These are phyloP conservation scores for Balakata baccata DNA, from an alignment of 345 rosid species.

Conservation along the genomic window DNA sequence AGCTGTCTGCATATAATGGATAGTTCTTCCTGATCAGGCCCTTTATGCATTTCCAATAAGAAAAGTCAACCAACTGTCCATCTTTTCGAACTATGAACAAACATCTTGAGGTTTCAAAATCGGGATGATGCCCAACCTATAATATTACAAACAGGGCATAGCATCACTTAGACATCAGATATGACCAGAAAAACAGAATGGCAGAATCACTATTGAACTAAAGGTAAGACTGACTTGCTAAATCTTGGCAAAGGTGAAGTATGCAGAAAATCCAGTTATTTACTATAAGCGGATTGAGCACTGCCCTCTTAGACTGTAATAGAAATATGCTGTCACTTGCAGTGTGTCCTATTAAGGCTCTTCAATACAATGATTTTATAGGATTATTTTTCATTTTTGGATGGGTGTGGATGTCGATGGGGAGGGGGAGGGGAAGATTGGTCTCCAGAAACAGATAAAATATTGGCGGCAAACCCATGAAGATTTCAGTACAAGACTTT, in stretches of 20 bases:
- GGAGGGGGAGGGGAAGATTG: too few species aligned
- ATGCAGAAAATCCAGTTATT: background rate
- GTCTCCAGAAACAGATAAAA: background rate
- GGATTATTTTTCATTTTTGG: too few species aligned
- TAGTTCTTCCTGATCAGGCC: slow-evolving; percentile 86
- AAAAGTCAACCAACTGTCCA: slow-evolving; percentile 73
- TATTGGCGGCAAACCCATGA: too few species aligned
- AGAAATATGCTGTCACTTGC: background rate
- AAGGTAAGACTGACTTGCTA: background rate
- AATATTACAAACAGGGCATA: slow-evolving; percentile 17
- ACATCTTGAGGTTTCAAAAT: slow-evolving; percentile 70
- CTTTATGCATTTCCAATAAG: slow-evolving; percentile 97
- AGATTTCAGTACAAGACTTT: background rate
- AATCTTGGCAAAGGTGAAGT: background rate
- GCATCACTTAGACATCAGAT: slow-evolving; percentile 15
- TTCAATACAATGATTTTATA: too few species aligned
- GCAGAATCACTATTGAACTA: background rate
- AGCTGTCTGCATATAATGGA: slow-evolving; percentile 84
- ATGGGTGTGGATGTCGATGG: background rate
- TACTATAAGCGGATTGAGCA: background rate
- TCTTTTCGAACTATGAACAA: slow-evolving; percentile 81
- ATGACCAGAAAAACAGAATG: background rate
- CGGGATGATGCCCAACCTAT: slow-evolving; percentile 89
- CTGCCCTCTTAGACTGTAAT: too few species aligned
- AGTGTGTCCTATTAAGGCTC: too few species aligned